These are phyloP conservation scores for Taxillus chinensis DNA, from an alignment of 164 flowering plant species.

Conservation along the genomic window DNA sequence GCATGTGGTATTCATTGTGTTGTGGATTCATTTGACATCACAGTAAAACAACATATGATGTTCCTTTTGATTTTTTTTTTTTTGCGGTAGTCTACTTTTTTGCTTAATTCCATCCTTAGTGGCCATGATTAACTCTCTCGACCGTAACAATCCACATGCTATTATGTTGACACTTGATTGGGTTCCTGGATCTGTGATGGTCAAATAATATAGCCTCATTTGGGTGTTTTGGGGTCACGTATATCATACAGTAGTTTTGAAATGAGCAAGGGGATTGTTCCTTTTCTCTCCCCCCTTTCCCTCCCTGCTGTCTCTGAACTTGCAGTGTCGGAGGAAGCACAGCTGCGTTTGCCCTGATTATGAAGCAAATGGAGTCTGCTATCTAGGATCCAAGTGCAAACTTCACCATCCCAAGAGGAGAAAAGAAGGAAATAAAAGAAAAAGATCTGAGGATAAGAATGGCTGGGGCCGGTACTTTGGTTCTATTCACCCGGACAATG, in stretches of 20 bases:
- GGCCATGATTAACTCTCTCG: no score
- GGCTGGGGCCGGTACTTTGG: conserved; percentile 66
- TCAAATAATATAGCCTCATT: background rate
- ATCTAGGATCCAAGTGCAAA: conserved; percentile 66
- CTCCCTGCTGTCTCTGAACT: conserved; percentile 8
- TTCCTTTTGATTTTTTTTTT: no score
- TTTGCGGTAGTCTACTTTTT: no score
- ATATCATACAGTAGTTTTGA: background rate
- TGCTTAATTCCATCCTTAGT: no score
- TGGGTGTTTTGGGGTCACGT: background rate
- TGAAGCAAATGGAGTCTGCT: conserved; percentile 70
- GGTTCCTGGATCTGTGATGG: background rate
- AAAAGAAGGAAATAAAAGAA: conserved; percentile 36
- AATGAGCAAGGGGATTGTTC: conserved; percentile 11
- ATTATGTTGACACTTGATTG: background rate
- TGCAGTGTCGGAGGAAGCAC: conserved; percentile 96
- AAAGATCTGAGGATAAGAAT: conserved; percentile 32
- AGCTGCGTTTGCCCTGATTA: conserved; percentile 70
- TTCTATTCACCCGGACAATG: conserved; percentile 13
- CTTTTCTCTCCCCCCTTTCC: background rate
- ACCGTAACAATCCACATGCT: background rate
- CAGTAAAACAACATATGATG: no score
- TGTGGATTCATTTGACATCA: no score
- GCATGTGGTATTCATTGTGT: no score
- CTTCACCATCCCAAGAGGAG: conserved; percentile 77